Evolutionary conservation across 345 rosid genomes (phyloP).

Genomic region (Angophora floribunda): DNA sequence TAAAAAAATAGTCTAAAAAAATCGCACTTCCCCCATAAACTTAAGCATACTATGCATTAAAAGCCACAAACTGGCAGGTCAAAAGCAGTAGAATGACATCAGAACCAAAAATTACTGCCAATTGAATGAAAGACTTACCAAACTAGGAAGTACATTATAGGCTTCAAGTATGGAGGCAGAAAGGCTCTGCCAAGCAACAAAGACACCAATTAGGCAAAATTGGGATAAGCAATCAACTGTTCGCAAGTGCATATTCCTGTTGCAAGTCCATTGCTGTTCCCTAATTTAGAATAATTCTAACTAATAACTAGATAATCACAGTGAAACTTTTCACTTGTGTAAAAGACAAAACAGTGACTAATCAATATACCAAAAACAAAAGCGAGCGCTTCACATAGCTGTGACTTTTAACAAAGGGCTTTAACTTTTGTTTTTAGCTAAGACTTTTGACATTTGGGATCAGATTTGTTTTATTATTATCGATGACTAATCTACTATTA

Average conservation of each 20-base stretch:
- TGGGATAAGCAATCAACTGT: background rate
- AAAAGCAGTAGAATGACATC: background rate
- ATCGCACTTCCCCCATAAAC: background rate
- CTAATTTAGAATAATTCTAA: background rate
- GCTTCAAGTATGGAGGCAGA: constrained; percentile 73
- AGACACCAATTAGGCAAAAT: constrained; percentile 1
- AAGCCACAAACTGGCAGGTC: background rate
- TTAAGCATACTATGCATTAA: background rate
- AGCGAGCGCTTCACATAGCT: background rate
- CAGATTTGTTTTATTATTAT: background rate
- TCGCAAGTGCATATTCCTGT: background rate
- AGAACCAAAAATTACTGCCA: background rate
- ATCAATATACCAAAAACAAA: background rate
- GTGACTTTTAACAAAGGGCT: background rate
- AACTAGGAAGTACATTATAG: constrained; percentile 67
- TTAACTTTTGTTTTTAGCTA: background rate
- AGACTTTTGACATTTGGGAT: background rate
- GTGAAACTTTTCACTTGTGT: background rate
- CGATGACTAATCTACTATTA: background rate
- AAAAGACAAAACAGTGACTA: background rate
- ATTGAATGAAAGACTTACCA: constrained; percentile 36
- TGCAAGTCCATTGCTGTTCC: background rate
- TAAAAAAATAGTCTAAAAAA: background rate
- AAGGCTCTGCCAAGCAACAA: constrained; percentile 31
- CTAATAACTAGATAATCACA: background rate